Evolutionary conservation across 306 rosid genomes (phyloP), one percentile per base, ranked within the genome.

Genomic region (Rubus idaeus): DNA sequence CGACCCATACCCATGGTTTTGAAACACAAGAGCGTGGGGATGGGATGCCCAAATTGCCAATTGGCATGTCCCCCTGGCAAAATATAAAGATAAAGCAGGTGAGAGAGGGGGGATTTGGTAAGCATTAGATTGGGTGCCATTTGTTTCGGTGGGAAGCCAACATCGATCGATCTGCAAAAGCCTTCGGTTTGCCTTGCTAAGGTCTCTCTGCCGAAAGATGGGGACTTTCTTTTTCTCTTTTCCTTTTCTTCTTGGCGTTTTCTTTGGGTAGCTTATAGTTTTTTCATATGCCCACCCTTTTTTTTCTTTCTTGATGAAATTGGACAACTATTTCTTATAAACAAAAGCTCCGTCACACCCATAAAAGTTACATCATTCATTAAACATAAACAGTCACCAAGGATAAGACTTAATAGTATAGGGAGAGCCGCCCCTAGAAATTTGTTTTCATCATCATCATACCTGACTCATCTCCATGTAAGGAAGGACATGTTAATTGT

Each of bases 391-490:
- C 70, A 50, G 61, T 69, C 46, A 40, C 76, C 42, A 5, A 37
- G 74, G 77, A 73, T 74, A 80, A 77, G 82, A 60, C 20, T 7
- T 30, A 18, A 40, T 37, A 8, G 23, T 8, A 35, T 52, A 30
- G 51, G 49, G 39, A 49, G 62, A 75, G 83, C 88, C 88, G 84
- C 84, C 90, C 86, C 45, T 26, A 11, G 61, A 44, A 39, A 14
- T 41, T 73, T 41, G 49, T 23, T 42, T 17, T 37, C 86, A 13
- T 39, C 83, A 10, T 44, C 73, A 63, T 81, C 89, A 53, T 64
- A 8, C 84, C 66, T 86, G 90, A 86, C 87, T 86, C 87, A 81
- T 58, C 76, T 76, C 80, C 82, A 79, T 82, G 81, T 83, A 2
- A 30, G 35, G 35, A 30, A 42, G 70, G 75, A 77, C 78, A 76